These are phyloP conservation scores for Gypsophila paniculata DNA, from an alignment of 179 eudicot species.

Conservation along the genomic window DNA sequence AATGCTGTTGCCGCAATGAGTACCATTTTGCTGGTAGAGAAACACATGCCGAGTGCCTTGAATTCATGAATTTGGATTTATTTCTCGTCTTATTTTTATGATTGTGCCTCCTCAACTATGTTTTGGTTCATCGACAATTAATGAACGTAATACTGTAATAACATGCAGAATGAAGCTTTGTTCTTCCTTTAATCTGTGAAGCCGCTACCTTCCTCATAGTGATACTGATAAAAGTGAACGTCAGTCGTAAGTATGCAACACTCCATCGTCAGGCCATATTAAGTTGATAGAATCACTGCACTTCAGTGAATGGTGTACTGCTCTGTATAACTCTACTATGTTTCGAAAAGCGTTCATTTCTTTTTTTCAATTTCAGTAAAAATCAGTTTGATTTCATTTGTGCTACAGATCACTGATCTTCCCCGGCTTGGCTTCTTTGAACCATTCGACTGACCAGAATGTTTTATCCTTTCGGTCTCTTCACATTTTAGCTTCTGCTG, in stretches of 20 bases:
- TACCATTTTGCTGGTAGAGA: slow-evolving; percentile 11
- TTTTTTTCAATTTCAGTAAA: no score
- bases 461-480: no score
- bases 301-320: not conserved
- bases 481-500: no score
- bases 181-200: no score
- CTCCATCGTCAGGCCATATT: not conserved
- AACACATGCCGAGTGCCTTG: not conserved
- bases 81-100: not conserved
- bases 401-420: no score
- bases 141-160: no score
- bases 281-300: not conserved
- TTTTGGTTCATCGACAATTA: not conserved
- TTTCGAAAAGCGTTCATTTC: no score
- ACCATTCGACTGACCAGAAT: no score
- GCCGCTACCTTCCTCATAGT: not conserved
- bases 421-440: no score
- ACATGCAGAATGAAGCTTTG: not conserved
- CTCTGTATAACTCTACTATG: no score
- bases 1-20: slow-evolving; percentile 13
- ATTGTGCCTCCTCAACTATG: not conserved
- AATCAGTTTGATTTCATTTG: no score
- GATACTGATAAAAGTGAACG: not conserved
- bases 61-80: not conserved
- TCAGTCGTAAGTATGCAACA: no score